Evolutionary conservation across 352 stramenopile genomes (phyloP), one percentile per base, ranked within the genome.

Genomic region (Detonula confervacea): DNA sequence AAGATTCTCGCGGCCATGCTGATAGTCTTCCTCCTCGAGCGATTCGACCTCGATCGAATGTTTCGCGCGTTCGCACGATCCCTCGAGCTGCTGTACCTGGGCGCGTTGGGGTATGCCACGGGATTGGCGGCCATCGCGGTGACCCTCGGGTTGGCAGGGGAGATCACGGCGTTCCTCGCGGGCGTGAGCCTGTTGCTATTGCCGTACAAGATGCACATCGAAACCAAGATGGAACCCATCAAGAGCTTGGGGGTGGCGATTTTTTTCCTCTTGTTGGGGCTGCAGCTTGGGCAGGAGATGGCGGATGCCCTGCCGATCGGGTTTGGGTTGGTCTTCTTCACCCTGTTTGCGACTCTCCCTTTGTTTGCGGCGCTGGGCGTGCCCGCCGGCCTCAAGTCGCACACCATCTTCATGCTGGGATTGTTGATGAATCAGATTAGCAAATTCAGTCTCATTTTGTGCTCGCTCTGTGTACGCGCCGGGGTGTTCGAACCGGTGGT

Each of bases 181-280:
- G 55, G 55, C 9, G 55, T 63, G 4, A n/a, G 4, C 27, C 55
- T 63, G 20, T 8, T 7, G 8, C n/a, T 7, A 16, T 24, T 63
- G n/a, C 55, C 55, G n/a, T 63, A 63, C 55, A 63, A 63, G 55
- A 63, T 63, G 55, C 55, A 63, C 55, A 63, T 63, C 27, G 55
- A 63, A 24, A 63, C 55, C 9, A 63, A 63, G 27, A 63, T 63
- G 55, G 55, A 63, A 33, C 55, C 55, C 55, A 63, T 63, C 55
- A 63, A 63, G 27, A 44, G 9, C 4, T 24, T 63, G n/a, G 55
- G 55, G 27, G 55, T 63, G 6, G 55, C 55, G 8, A 37, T 63
- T 4, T 63, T 63, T 24, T 63, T 63, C 55, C 42, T 63, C 20
- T 63, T 24, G 22, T 33, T 63, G 20, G 55, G 55, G 22, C 55